Evolutionary conservation across 495 filamentous ascomycete species (phyloP).

Genomic region (Beverwykella pulmonaria): DNA sequence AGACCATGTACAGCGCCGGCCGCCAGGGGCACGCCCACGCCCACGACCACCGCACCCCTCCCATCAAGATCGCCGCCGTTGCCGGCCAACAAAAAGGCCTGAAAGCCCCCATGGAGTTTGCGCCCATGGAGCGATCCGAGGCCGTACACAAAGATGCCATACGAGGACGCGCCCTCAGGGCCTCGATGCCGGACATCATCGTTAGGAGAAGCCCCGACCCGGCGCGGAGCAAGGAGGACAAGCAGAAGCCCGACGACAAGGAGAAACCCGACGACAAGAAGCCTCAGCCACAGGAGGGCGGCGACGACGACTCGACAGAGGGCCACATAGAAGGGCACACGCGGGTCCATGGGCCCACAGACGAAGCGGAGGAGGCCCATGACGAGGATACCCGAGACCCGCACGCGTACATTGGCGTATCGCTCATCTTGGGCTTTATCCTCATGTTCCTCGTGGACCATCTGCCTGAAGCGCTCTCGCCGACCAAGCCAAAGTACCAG

Average conservation of each 20-base stretch:
- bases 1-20: conserved; percentile 76
- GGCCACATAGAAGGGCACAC: conserved; percentile 35
- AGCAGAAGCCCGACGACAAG: conserved; percentile 42
- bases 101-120: conserved; percentile 18
- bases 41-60: conserved; percentile 43
- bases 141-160: conserved; percentile 2
- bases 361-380: conserved; percentile 9
- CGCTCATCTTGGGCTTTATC: conserved; percentile 85
- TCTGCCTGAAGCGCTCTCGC: conserved; percentile 69
- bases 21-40: conserved; percentile 50
- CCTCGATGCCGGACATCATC: conserved; percentile 17
- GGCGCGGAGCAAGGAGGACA: conserved; percentile 31
- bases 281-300: conserved; percentile 37
- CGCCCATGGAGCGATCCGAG: conserved; percentile 13
- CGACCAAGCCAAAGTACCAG: conserved; percentile 56
- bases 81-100: conserved; percentile 19
- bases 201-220: conserved; percentile 22
- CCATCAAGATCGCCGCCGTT: conserved; percentile 15
- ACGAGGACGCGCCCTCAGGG: conserved; percentile 15
- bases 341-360: conserved; percentile 24
- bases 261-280: conserved; percentile 39
- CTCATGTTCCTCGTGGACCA: conserved; percentile 94
- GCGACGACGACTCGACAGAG: conserved; percentile 38
- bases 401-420: conserved; percentile 79
- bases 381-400: conserved; percentile 48